Base-by-base conservation (phyloP, 2,329 filamentous ascomycete genomes). In the Tolypocladium pustulatum region DNA sequence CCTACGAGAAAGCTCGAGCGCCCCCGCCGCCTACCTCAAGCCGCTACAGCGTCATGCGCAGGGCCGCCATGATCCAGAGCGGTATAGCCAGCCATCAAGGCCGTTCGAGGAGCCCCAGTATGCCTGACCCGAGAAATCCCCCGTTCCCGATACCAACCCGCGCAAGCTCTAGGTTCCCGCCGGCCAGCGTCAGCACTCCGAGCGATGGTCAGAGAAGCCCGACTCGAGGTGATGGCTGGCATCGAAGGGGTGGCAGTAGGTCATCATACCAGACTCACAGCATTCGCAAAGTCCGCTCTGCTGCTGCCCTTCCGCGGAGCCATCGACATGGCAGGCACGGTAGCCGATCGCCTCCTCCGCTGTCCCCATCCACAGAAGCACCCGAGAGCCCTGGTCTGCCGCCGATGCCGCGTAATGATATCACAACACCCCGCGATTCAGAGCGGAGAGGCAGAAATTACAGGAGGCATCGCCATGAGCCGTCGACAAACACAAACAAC, bases 111-210 rank as follows among this genome's bases (percentile, higher is more conserved):
- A 91, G 85, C 67, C 86, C 87, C 54, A 90, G 81, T 69, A 73
- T 84, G 57, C 79, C 77, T 55, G 90, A 85, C 61, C 61, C 76
- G 58, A 75, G 71, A 36, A 79, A 84, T 57, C 92, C 94, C 34
- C 94, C 94, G 0, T 97, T 96, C 76, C 92, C 94, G 0, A 96
- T 99, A 8, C 94, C 94, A 0, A 87, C 87, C 3, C 81, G 94
- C 59, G 89, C 90, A 36, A 97, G 93, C 72, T 99, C 92, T 7
- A 85, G 91, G 60, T 86, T 88, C 66, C 81, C 87, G 27, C 82
- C 85, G 0, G 73, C 85, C 60, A 87, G 82, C 64, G 77, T 81
- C 56, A 91, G 89, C 69, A 77, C 78, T 3, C 78, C 81, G 0
- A 84, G 83, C 61, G 91, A 96, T 62, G 89, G 89, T 4, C 86